phyloP scores from a whole-genome alignment of 2,329 filamentous ascomycete genomes.

The Elsinoe fawcettii region DNA sequence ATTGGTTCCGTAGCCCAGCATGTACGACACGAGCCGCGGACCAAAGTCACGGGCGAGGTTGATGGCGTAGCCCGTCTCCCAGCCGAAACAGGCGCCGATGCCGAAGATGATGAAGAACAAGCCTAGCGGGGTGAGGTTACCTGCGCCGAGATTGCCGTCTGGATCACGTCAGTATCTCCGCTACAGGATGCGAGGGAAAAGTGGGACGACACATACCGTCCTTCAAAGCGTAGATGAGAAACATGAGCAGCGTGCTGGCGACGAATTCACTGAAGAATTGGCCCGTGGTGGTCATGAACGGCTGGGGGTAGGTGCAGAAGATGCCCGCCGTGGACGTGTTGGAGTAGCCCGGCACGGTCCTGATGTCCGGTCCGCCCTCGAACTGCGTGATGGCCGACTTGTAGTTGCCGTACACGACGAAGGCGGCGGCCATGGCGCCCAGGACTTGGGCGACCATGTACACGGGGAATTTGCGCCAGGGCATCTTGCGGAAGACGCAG shows the following conservation, averaged over 20 bases:
- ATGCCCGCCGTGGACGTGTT: constrained; percentile 55
- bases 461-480: constrained; percentile 62
- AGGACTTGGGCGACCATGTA: constrained; percentile 60
- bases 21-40: constrained; percentile 58
- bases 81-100: constrained; percentile 60
- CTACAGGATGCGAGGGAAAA: background rate
- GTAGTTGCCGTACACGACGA: constrained; percentile 39
- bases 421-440: constrained; percentile 55
- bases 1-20: constrained; percentile 53
- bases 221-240: constrained; percentile 61
- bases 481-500: constrained; percentile 60
- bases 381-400: constrained; percentile 56
- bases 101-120: constrained; percentile 62
- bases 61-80: constrained; percentile 60
- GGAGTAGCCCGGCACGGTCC: constrained; percentile 52
- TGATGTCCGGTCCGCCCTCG: constrained; percentile 51
- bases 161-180: constrained; percentile 21
- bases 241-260: constrained; percentile 58
- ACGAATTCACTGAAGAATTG: constrained; percentile 66
- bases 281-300: constrained; percentile 55
- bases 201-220: constrained; percentile 34
- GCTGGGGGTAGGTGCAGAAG: constrained; percentile 61
- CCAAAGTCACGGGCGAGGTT: constrained; percentile 66
- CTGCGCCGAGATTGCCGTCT: constrained; percentile 25
- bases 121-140: constrained; percentile 48